phyloP scores from a whole-genome alignment of 2,329 filamentous ascomycete genomes.

The Sporothrix curviconia region DNA sequence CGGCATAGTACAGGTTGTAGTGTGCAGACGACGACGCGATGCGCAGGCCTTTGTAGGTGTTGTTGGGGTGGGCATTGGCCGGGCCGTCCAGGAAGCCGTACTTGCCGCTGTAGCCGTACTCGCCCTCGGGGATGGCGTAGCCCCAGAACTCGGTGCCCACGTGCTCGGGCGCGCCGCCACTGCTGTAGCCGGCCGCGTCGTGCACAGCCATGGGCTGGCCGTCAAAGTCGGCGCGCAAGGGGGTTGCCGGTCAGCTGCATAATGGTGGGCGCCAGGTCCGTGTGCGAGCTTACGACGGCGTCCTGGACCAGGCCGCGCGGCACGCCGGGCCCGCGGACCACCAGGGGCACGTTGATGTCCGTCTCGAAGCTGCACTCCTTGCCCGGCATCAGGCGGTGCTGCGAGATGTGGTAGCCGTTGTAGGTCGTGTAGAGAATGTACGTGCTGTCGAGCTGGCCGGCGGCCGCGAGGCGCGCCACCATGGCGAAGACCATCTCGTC shows the following conservation, averaged over 20 bases:
- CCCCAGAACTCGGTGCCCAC: slow-evolving; percentile 54
- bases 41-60: slow-evolving; percentile 55
- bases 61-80: slow-evolving; percentile 27
- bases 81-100: slow-evolving; percentile 4
- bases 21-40: slow-evolving; percentile 42
- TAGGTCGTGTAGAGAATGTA: slow-evolving; percentile 53
- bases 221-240: slow-evolving; percentile 45
- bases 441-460: slow-evolving; percentile 54
- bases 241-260: slow-evolving; percentile 36
- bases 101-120: slow-evolving; percentile 17
- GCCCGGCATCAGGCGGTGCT: slow-evolving; percentile 51
- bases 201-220: slow-evolving; percentile 41
- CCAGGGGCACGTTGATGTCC: slow-evolving; percentile 53
- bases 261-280: slow-evolving; percentile 56
- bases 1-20: slow-evolving; percentile 58
- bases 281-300: slow-evolving; percentile 48
- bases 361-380: slow-evolving; percentile 53
- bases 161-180: too few relatives aligned
- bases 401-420: slow-evolving; percentile 51
- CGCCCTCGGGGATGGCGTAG: slow-evolving; percentile 31
- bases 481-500: slow-evolving; percentile 47
- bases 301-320: slow-evolving; percentile 30
- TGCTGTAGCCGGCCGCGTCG: slow-evolving; percentile 20
- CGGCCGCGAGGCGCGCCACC: slow-evolving; percentile 34
- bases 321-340: slow-evolving; percentile 54